Evolutionary conservation across 129 eudicot genomes (phyloP).

Genomic region (Pulicaria dysenterica): DNA sequence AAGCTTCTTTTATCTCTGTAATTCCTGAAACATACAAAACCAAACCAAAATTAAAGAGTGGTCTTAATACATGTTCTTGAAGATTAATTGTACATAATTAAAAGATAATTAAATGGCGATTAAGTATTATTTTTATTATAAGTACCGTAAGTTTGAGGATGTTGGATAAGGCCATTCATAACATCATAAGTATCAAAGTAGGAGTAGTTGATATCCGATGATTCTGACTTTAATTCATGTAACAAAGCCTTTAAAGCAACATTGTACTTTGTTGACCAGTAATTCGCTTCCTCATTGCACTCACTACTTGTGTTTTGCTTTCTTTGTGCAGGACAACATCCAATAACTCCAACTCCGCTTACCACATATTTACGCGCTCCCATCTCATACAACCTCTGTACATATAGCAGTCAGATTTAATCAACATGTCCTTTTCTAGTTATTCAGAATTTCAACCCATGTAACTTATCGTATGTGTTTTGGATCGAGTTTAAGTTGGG

Average conservation of each 20-base stretch:
- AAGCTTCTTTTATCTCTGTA: constrained; percentile 69
- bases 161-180: constrained; percentile 50
- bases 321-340: constrained; percentile 85
- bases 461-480: too few species aligned
- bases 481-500: not conserved
- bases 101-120: too few species aligned
- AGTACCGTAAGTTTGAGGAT: constrained; percentile 75
- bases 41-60: not conserved
- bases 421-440: too few species aligned
- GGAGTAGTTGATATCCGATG: constrained; percentile 55
- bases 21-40: constrained; percentile 48
- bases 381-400: constrained; percentile 48
- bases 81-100: too few species aligned
- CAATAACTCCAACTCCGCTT: constrained; percentile 61
- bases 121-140: too few species aligned
- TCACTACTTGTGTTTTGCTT: constrained; percentile 38
- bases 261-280: constrained; percentile 67
- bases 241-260: constrained; percentile 45
- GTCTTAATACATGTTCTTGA: too few species aligned
- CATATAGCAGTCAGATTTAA: not conserved
- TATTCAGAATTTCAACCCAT: too few species aligned
- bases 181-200: constrained; percentile 56
- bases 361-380: constrained; percentile 75
- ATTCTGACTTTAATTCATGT: constrained; percentile 40
- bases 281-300: constrained; percentile 57